Percentiles rank a stretch among this genome's conserved stretches.
These are phyloP conservation scores for Solanum stenotomum DNA, from an alignment of 257 asterid species.

Conservation along the genomic window DNA sequence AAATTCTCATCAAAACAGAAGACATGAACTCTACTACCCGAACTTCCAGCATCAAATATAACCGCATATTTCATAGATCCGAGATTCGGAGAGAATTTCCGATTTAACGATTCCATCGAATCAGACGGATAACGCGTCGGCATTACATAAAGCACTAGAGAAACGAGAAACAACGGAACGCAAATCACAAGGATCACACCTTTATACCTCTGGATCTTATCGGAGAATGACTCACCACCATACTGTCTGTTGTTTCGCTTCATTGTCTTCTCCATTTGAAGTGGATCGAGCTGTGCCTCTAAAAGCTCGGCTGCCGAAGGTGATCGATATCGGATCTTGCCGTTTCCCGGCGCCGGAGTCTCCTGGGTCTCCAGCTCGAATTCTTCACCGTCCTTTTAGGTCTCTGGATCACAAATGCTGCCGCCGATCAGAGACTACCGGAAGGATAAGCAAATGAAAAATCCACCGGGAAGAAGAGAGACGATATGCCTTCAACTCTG, in stretches of 20 bases:
- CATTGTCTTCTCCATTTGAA: slow-evolving; percentile 55
- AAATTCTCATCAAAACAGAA: slow-evolving; percentile 15
- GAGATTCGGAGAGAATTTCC: slow-evolving; percentile 21
- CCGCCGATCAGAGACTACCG: neutral
- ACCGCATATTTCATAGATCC: slow-evolving; percentile 17
- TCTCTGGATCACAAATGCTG: neutral
- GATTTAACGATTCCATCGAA: slow-evolving; percentile 8
- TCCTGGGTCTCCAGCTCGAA: slow-evolving; percentile 47
- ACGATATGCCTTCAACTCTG: neutral
- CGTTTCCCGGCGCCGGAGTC: slow-evolving; percentile 57
- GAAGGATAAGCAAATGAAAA: neutral
- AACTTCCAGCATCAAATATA: slow-evolving; percentile 34
- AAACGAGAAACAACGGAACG: slow-evolving; percentile 38
- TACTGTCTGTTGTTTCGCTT: slow-evolving; percentile 39
- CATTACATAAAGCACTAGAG: slow-evolving; percentile 18
- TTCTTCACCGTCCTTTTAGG: neutral
- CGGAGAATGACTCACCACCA: slow-evolving; percentile 31
- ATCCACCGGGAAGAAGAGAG: neutral
- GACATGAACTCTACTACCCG: slow-evolving; percentile 32
- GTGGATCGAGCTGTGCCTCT: slow-evolving; percentile 29
- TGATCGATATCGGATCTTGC: slow-evolving; percentile 90
- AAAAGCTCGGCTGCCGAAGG: slow-evolving; percentile 89
- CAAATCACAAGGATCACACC: slow-evolving; percentile 57
- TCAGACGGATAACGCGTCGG: slow-evolving; percentile 21
- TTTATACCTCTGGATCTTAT: slow-evolving; percentile 64